Base-by-base conservation (phyloP, 2,329 filamentous ascomycete genomes). In the Cladophialophora bantiana region DNA sequence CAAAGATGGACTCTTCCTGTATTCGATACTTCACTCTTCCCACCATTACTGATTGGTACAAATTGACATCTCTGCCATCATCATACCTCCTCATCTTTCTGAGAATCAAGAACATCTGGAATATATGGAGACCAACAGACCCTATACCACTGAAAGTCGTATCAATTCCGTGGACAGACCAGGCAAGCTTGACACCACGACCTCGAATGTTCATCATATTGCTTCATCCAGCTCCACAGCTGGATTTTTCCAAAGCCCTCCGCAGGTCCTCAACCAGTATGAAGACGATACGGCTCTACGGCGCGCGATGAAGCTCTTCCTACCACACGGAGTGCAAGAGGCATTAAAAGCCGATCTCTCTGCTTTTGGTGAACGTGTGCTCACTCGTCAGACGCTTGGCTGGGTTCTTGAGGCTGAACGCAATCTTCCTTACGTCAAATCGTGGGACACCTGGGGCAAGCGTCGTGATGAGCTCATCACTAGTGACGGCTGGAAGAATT, bases 381-480 rank as follows among this genome's bases (percentile, higher is more conserved):
- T 59, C 36, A 15, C 35, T 10, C 18, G 18, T 13, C 15, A 15
- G 45, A 38, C 20, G 7, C 18, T 62, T 26, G 9, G 32, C 20
- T 59, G 13, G 53, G 20, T 59, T 31, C 7, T 42, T 32, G 42
- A 65, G 4, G 62, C 62, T 32, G 62, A 65, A 40, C 18, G 45
- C 13, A 60, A 65, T 32, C 62, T 15, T 12, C 62, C 62, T 4
- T 54, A 60, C 26, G 56, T 65, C 13, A 52, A 54, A 20, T 7
- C 50, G 18, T 26, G n/a, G n/a, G 18, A 54, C 50, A 54, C 50
- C n/a, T 54, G n/a, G n/a, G 50, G 50, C 7, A 54, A 54, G n/a
- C 50, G 50, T 26, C 18, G n/a, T 10, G 38, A 42, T n/a, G 3
- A 13, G 15, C 38, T 42, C 38, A 15, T 13, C 12, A 42, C 38